Evolutionary conservation across 805 yeast genomes (phyloP).

Genomic region (Ogataea chonburiensis): DNA sequence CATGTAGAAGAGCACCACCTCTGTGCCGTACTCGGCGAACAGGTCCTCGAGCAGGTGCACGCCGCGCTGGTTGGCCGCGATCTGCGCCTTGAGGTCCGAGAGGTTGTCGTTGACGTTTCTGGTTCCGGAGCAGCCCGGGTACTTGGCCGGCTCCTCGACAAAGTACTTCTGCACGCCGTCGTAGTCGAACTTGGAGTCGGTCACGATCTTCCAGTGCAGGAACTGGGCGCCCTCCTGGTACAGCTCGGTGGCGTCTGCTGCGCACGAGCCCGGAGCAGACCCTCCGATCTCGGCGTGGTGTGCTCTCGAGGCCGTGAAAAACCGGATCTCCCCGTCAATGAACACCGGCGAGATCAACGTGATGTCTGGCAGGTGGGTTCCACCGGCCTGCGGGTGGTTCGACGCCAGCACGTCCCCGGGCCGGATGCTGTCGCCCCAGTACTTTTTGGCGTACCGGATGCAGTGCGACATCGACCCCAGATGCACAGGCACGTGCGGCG

Average conservation of each 20-base stretch:
- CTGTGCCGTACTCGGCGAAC: conserved; percentile 42
- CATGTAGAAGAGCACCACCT: conserved; percentile 47
- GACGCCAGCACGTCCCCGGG: conserved; percentile 14
- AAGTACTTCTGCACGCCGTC: conserved; percentile 46
- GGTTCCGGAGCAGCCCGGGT: conserved; percentile 54
- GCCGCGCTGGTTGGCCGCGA: conserved; percentile 51
- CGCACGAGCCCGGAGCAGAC: conserved; percentile 15
- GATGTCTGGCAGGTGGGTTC: conserved; percentile 13
- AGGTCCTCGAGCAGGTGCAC: conserved; percentile 42
- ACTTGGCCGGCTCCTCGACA: conserved; percentile 48
- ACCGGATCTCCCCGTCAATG: conserved; percentile 11
- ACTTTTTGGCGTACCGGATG: conserved; percentile 12
- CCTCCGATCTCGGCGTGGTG: conserved; percentile 15
- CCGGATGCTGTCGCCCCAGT: conserved; percentile 10
- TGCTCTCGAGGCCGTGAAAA: conserved; percentile 14
- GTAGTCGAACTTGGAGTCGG: conserved; percentile 50
- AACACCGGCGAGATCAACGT: conserved; percentile 13
- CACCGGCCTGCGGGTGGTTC: conserved; percentile 14
- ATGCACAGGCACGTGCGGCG: conserved; percentile 14
- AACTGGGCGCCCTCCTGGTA: conserved; percentile 50
- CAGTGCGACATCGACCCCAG: conserved; percentile 16
- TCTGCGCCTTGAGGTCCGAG: conserved; percentile 47
- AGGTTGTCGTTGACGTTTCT: conserved; percentile 53
- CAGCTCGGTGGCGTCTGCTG: conserved; percentile 14
- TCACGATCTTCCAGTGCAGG: conserved; percentile 49